Conservation (phyloP, 2,329 filamentous ascomycete genomes). For the Fusarium abutilonis region DNA sequence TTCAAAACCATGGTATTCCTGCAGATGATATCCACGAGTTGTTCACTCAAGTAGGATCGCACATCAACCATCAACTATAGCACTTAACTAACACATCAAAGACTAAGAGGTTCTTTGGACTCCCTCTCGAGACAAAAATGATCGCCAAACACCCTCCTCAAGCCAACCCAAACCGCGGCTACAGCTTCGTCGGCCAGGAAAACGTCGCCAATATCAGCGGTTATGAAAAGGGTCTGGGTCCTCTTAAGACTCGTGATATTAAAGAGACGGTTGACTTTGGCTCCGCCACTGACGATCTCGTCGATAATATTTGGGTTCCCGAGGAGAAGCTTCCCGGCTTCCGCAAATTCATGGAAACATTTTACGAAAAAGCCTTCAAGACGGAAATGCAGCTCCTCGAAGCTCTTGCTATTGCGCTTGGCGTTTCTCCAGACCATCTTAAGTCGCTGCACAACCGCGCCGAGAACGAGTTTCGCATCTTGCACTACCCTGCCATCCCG, state of each 20-base stretch:
- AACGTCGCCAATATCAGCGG: constrained; percentile 50
- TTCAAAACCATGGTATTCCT: constrained; percentile 43
- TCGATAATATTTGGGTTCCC: constrained; percentile 45
- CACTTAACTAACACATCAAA: constrained; percentile 12
- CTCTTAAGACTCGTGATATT: constrained; percentile 62
- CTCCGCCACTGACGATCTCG: constrained; percentile 45
- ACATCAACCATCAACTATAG: rapidly evolving
- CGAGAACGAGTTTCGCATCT: constrained; percentile 68
- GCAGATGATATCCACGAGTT: constrained; percentile 36
- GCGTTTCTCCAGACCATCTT: constrained; percentile 73
- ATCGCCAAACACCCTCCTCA: constrained; percentile 48
- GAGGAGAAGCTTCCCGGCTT: constrained; percentile 42
- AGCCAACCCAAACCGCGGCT: constrained; percentile 51
- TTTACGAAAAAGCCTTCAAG: constrained; percentile 75
- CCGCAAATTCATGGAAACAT: constrained; percentile 56
- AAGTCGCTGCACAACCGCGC: constrained; percentile 67
- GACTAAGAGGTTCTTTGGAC: constrained; percentile 47
- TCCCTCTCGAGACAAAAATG: constrained; percentile 48
- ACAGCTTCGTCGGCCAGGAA: constrained; percentile 50
- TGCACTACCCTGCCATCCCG: constrained; percentile 60
- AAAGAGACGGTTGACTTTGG: constrained; percentile 55
- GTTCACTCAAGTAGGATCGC: constrained; percentile 26
- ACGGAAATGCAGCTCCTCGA: constrained; percentile 79
- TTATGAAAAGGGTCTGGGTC: constrained; percentile 56
- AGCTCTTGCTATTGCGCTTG: constrained; percentile 79